Percentiles rank a stretch among this genome's conserved stretches.
These are phyloP conservation scores for Hypoxylon fuscum DNA, from an alignment of 495 filamentous ascomycete species.

Conservation along the genomic window DNA sequence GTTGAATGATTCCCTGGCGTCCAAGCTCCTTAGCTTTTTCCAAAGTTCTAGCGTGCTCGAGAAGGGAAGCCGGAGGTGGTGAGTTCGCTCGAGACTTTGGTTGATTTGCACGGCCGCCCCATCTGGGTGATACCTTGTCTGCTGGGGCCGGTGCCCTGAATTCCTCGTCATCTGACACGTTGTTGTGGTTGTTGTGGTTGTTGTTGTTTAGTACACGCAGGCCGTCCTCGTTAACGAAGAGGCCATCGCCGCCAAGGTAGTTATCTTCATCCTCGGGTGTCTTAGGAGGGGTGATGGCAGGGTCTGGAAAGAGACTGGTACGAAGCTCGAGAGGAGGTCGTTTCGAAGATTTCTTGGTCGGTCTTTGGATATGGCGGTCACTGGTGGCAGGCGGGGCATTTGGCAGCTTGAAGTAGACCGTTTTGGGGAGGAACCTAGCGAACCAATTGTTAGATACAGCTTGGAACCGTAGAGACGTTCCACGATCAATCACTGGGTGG, in stretches of 20 bases:
- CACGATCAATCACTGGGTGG: not conserved
- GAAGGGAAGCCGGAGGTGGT: conserved; percentile 74
- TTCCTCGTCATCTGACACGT: conserved; percentile 46
- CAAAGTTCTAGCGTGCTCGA: conserved; percentile 67
- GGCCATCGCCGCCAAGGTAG: conserved; percentile 60
- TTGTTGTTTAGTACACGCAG: conserved; percentile 54
- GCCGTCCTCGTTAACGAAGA: conserved; percentile 67
- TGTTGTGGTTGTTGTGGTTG: no score
- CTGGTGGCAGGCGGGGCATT: conserved; percentile 48
- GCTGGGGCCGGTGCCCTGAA: conserved; percentile 62
- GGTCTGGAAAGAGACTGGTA: conserved; percentile 57
- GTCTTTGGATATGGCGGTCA: conserved; percentile 44
- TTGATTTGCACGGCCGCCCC: conserved; percentile 76
- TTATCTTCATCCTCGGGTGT: conserved; percentile 66
- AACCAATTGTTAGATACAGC: conserved; percentile 7
- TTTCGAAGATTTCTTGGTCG: conserved; percentile 38
- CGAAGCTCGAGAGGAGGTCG: conserved; percentile 47
- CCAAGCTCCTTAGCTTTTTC: conserved; percentile 61
- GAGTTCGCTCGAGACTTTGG: conserved; percentile 74
- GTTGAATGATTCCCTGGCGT: conserved; percentile 58
- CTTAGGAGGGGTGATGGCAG: conserved; percentile 61
- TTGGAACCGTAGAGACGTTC: not conserved
- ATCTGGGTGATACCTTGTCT: conserved; percentile 73
- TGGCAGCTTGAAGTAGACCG: conserved; percentile 75
- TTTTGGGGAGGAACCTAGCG: conserved; percentile 86